phyloP scores from a whole-genome alignment of 2,329 filamentous ascomycete genomes.

The Colletotrichum agaves region DNA sequence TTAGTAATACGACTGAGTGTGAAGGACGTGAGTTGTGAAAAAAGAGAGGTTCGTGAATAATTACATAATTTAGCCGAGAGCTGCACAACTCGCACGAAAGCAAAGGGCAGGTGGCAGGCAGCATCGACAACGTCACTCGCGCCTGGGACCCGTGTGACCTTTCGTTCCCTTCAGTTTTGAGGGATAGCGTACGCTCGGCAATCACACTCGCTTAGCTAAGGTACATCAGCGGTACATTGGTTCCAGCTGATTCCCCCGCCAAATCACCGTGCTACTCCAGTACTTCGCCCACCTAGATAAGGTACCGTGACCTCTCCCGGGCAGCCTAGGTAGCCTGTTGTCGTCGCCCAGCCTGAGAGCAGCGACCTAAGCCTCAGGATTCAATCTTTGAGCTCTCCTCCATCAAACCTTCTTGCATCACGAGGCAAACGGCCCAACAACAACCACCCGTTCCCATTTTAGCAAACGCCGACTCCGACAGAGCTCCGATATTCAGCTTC shows the following conservation, averaged over 20 bases:
- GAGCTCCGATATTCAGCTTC: constrained; percentile 14
- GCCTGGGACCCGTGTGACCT: constrained; percentile 28
- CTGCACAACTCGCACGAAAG: constrained; percentile 22
- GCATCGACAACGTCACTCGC: constrained; percentile 50
- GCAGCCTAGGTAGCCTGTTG: not conserved
- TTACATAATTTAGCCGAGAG: constrained; percentile 23
- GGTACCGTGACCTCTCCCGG: constrained; percentile 28
- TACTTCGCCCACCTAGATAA: not conserved
- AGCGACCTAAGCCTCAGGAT: constrained; percentile 34
- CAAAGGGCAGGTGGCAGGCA: constrained; percentile 41
- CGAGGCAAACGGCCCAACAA: constrained; percentile 38
- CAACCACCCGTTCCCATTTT: constrained; percentile 29
- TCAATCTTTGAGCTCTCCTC: constrained; percentile 44
- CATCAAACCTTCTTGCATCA: constrained; percentile 47
- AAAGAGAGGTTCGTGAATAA: not conserved
- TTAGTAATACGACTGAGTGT: no score
- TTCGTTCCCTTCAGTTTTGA: constrained; percentile 16
- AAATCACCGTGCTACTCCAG: not conserved
- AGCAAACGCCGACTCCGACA: constrained; percentile 16
- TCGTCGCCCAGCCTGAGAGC: constrained; percentile 22
- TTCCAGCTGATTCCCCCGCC: not conserved
- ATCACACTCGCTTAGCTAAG: constrained; percentile 29
- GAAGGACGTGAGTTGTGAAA: no score
- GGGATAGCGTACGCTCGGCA: constrained; percentile 19
- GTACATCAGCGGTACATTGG: constrained; percentile 40